Percentiles rank a stretch among this genome's conserved stretches.
Evolutionary conservation across 768 basidiomycete species (phyloP).

Genomic region (Termitomyces sp.): DNA sequence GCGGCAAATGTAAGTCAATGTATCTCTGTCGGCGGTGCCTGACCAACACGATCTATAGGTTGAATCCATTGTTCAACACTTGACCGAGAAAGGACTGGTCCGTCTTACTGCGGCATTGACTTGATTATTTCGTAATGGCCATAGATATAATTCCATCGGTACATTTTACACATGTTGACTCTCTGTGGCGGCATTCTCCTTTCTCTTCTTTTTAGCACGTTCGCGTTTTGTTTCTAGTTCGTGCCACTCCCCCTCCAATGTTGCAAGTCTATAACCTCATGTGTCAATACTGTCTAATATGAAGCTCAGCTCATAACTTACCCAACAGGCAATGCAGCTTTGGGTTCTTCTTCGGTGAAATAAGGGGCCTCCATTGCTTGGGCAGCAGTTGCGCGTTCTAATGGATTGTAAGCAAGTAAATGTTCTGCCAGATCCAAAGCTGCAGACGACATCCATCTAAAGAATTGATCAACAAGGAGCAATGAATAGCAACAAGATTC

Average conservation of each 20-base stretch:
- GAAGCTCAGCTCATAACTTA: slow-evolving; percentile 35
- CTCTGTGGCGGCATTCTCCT: slow-evolving; percentile 42
- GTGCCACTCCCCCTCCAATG: slow-evolving; percentile 94
- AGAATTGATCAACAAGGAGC: slow-evolving; percentile 1
- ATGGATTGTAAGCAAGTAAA: slow-evolving; percentile 79
- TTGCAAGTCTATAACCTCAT: slow-evolving; percentile 53
- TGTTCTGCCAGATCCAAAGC: slow-evolving; percentile 85
- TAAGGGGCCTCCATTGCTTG: slow-evolving; percentile 83
- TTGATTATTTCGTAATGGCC: slow-evolving; percentile 11
- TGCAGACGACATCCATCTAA: slow-evolving; percentile 82
- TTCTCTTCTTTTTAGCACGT: slow-evolving; percentile 75
- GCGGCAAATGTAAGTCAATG: slow-evolving; percentile 69
- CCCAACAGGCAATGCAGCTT: slow-evolving; percentile 73
- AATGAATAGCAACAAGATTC: slow-evolving; percentile 12
- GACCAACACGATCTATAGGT: slow-evolving; percentile 42
- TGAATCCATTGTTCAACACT: slow-evolving; percentile 82
- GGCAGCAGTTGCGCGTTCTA: slow-evolving; percentile 66
- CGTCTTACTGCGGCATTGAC: slow-evolving; percentile 25
- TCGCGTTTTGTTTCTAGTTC: slow-evolving; percentile 95
- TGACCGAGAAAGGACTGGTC: slow-evolving; percentile 71
- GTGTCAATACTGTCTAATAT: slow-evolving; percentile 3
- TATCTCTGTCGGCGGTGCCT: not conserved
- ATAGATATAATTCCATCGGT: slow-evolving; percentile 25
- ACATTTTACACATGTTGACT: slow-evolving; percentile 22
- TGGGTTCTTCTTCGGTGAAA: slow-evolving; percentile 78